These are phyloP conservation scores for Syncephalastrum sp. DNA, from an alignment of 371 early-diverging fungal genomes.

Conservation along the genomic window DNA sequence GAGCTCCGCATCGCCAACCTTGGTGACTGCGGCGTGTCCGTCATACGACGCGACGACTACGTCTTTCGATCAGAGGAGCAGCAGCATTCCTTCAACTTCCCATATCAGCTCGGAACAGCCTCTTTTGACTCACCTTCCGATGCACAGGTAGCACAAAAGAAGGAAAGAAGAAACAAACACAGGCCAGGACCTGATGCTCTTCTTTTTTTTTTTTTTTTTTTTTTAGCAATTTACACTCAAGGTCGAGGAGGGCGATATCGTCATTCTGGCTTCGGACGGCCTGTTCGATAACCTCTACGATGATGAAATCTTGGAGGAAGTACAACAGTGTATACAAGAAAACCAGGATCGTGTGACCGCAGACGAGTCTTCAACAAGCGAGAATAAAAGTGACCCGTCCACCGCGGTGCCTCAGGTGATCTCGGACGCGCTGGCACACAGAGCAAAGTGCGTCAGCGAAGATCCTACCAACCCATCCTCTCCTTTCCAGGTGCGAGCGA, in stretches of 20 bases:
- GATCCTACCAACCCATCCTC: slow-evolving; percentile 70
- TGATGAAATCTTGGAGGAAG: slow-evolving; percentile 72
- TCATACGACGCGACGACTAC: slow-evolving; percentile 80
- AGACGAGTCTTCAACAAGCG: not conserved
- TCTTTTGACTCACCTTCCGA: slow-evolving; percentile 64
- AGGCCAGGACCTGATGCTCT: not conserved
- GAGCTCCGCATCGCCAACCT: slow-evolving; percentile 89
- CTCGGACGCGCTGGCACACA: slow-evolving; percentile 71
- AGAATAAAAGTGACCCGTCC: slow-evolving; percentile 2
- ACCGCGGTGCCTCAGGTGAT: slow-evolving; percentile 68
- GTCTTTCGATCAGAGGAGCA: slow-evolving; percentile 89
- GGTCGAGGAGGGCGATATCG: slow-evolving; percentile 73
- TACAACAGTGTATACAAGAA: slow-evolving; percentile 17
- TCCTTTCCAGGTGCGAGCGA: slow-evolving; percentile 86
- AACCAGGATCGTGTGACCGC: not conserved
- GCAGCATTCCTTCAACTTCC: slow-evolving; percentile 80
- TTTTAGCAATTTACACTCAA: slow-evolving; percentile 50
- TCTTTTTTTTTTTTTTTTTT: not conserved
- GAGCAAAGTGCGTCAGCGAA: slow-evolving; percentile 80
- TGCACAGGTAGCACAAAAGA: slow-evolving; percentile 53
- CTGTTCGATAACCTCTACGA: slow-evolving; percentile 83
- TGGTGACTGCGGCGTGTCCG: slow-evolving; percentile 88
- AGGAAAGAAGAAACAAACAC: not conserved
- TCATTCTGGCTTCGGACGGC: slow-evolving; percentile 76
- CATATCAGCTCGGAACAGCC: slow-evolving; percentile 73